Base-by-base conservation (phyloP, 1,284 basidiomycete species). In the Xerocomus nothofagi region DNA sequence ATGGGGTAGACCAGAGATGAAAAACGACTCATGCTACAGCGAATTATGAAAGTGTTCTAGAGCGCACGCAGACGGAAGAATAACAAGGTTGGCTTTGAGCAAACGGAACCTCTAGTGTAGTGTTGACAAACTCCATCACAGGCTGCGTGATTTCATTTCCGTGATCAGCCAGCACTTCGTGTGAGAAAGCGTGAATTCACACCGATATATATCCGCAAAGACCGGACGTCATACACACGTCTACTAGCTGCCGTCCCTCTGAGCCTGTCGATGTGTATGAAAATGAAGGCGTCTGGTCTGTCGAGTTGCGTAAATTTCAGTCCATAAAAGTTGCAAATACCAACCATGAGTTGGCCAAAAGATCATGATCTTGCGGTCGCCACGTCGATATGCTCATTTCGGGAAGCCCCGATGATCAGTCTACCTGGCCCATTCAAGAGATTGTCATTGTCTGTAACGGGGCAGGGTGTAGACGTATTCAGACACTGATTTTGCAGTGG, bases 381-480 rank as follows among this genome's bases (percentile, higher is more conserved):
- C n/a, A n/a, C n/a, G n/a, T n/a, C n/a, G n/a, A n/a, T n/a, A n/a
- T n/a, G n/a, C n/a, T 17, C 29, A 0, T 24, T 26, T 14, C 21
- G 2, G 9, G 26, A 33, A 33, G 29, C 17, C 21, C 24, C 5
- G 44, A 49, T 4, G 40, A 47, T 17, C 39, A 43, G 10, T 44
- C 58, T 24, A 12, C 43, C 5, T 46, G 45, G 47, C 45, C 48
- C 8, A 58, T 58, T 17, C 49, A 36, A 33, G 38, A 15, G 26
- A 44, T 47, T 20, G 57, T 49, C 2, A 17, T 59, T 11, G 53
- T 57, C 4, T 57, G 56, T 3, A 49, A 54, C 10, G 56, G 48
- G 4, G 43, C 48, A 46, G 52, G 48, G 56, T 57, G 2, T 11
- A n/a, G n/a, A n/a, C n/a, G n/a, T n/a, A 18, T 37, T 46, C 26